Base-by-base conservation (phyloP, 371 early-diverging fungal species). In the Entomophthora muscae region DNA sequence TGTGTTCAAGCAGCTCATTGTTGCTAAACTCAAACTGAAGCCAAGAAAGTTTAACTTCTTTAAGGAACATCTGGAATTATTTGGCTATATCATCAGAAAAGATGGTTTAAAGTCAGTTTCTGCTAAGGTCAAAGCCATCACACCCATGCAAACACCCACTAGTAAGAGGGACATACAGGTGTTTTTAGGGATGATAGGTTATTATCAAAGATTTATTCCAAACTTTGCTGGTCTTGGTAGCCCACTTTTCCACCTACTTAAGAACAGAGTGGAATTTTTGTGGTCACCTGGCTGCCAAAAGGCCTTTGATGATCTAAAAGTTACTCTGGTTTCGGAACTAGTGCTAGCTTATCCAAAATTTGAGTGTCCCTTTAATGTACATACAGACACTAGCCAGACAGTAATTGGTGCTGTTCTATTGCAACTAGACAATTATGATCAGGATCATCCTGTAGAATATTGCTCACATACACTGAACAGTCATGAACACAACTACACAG, bases 251-350 rank as follows among this genome's bases (percentile, higher is more conserved):
- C 3, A 54, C 7, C 76, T 77, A 5, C 78, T 42, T 10, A 17
- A 42, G 78, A 0, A 65, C 69, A 7, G 69, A 72, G 0, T 82
- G 79, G 58, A 75, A 75, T 52, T 22, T 63, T 0, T 26, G 30
- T 30, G 32, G 64, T 21, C 65, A 66, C 59, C 23, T 23, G 3
- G 3, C 3, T 21, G 27, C 27, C 27, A 54, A 21, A 7, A 26
- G 5, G 55, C 55, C 27, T 23, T 54, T 26, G 27, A 63, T 65
- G 67, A 62, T 32, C 66, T 62, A 28, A 63, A 65, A 61, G 5
- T 32, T 2, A 32, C 51, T 1, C 29, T 68, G 3, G 32, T 59
- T 0, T 10, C 21, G 1, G 61, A 68, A 24, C 71, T 72, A 21
- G 53, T 73, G 0, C 65, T 73, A n/a, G 17, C 51, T 0, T 59